Evolutionary conservation across 768 basidiomycete genomes (phyloP).

Genomic region (Mycena crocata): DNA sequence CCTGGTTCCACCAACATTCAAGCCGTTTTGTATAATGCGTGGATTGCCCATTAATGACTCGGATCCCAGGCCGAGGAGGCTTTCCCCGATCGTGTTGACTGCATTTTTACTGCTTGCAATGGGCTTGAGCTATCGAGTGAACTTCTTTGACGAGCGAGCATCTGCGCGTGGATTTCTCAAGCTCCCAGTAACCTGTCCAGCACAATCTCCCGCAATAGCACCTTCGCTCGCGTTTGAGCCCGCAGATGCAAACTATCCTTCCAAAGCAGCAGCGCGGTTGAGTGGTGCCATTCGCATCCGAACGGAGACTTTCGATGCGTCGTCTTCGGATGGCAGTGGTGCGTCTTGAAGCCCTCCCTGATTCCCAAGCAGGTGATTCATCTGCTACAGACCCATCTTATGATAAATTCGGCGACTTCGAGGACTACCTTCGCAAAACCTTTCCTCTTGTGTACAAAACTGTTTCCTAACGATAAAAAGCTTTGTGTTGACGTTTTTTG

Average conservation of each 20-base stretch:
- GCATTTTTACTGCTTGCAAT: constrained; percentile 9
- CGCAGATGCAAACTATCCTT: constrained; percentile 7
- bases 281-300: constrained; percentile 41
- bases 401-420: constrained; percentile 49
- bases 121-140: neutral
- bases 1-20: neutral
- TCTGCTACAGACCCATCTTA: constrained; percentile 46
- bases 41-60: constrained; percentile 3
- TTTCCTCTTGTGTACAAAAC: constrained; percentile 62
- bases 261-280: constrained; percentile 36
- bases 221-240: constrained; percentile 16
- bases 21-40: neutral
- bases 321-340: constrained; percentile 54
- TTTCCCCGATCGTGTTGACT: neutral
- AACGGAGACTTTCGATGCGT: constrained; percentile 60
- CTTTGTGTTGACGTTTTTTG: neutral
- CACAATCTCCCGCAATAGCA: constrained; percentile 17
- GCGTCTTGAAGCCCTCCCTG: neutral
- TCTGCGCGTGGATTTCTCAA: constrained; percentile 15
- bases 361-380: neutral
- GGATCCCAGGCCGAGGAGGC: neutral
- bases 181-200: constrained; percentile 21
- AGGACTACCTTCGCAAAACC: constrained; percentile 51
- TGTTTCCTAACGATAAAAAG: neutral
- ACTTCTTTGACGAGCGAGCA: neutral